These are phyloP conservation scores for Cryptosporidium xiaoi DNA, from an alignment of 169 alveolate genomes.

Conservation along the genomic window DNA sequence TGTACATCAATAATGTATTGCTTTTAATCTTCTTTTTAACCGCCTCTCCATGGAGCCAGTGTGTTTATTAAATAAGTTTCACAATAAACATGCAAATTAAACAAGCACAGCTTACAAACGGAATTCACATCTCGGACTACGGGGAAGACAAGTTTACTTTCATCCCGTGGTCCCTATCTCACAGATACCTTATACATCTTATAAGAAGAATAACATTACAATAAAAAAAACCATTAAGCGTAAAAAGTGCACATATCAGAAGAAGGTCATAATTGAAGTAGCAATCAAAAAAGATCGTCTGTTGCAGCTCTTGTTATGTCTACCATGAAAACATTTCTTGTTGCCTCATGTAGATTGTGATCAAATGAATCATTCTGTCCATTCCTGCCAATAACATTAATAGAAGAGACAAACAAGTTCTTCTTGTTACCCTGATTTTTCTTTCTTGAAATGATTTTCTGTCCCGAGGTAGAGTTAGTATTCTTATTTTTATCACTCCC, in stretches of 20 bases:
- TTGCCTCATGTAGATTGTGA: conserved; percentile 61
- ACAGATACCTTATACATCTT: no score
- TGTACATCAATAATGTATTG: not conserved
- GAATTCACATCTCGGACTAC: no score
- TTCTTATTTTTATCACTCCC: not conserved
- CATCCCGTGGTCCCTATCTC: no score
- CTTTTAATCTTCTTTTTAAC: no score
- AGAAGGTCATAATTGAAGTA: not conserved
- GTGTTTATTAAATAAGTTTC: no score
- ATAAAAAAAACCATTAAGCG: no score
- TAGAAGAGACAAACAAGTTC: not conserved
- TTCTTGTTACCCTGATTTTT: not conserved
- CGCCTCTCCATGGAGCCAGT: no score
- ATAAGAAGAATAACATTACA: no score
- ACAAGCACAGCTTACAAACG: no score
- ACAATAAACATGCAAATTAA: no score
- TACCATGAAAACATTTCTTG: conserved; percentile 66
- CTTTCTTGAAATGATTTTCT: not conserved
- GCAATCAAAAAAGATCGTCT: conserved; percentile 53
- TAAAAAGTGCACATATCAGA: no score
- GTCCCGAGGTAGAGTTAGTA: not conserved
- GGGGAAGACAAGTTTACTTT: no score
- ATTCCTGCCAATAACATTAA: not conserved
- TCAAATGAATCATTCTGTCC: conserved; percentile 6
- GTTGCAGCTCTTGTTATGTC: conserved; percentile 75